Percentiles rank a stretch among this genome's conserved stretches.
Evolutionary conservation across 768 basidiomycete species (phyloP).

Genomic region (Tricholoma furcatifolium): DNA sequence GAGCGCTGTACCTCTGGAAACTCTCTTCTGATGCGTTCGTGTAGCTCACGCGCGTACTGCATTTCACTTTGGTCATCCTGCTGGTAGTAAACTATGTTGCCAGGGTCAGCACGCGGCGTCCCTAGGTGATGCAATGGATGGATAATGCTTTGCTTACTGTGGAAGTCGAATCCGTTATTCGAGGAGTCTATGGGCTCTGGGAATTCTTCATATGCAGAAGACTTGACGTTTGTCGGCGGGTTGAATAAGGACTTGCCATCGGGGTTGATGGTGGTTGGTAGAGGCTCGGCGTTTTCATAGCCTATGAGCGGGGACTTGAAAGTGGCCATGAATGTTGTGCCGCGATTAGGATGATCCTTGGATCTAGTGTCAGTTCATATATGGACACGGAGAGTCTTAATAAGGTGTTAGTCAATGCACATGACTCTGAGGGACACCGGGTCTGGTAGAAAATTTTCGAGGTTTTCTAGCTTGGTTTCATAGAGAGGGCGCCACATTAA

Average conservation of each 20-base stretch:
- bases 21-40: constrained; percentile 58
- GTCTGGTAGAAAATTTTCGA: no score
- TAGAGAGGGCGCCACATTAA: no score
- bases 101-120: not conserved
- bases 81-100: constrained; percentile 59
- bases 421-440: no score
- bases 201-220: constrained; percentile 52
- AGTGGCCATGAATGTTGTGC: constrained; percentile 9
- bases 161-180: constrained; percentile 72
- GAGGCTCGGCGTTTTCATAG: constrained; percentile 37
- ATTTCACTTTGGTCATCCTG: constrained; percentile 39
- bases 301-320: constrained; percentile 35
- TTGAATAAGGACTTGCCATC: constrained; percentile 61
- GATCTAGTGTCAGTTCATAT: no score
- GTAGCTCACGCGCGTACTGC: constrained; percentile 51
- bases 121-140: not conserved
- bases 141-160: constrained; percentile 50
- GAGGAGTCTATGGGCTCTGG: constrained; percentile 50
- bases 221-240: constrained; percentile 38
- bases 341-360: not conserved
- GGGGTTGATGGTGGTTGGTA: constrained; percentile 43
- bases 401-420: no score
- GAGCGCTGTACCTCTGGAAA: constrained; percentile 60
- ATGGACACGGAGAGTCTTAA: no score
- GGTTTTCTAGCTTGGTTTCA: no score